A percentile compares a stretch with the other conserved stretches of the same genome.
These are phyloP conservation scores for Alnus glutinosa DNA, from an alignment of 306 rosid species.

Conservation along the genomic window DNA sequence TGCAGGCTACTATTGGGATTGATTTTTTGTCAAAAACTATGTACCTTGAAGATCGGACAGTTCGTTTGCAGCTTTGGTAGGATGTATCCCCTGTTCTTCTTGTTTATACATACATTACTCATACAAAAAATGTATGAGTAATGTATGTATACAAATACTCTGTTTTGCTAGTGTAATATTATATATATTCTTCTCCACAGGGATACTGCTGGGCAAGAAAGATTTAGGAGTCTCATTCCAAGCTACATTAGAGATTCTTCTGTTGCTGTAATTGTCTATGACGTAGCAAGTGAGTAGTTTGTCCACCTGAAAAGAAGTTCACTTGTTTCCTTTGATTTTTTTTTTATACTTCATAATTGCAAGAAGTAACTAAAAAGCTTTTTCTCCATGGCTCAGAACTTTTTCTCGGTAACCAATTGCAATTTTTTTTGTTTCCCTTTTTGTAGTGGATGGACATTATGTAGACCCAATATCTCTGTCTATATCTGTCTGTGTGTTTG, in stretches of 20 bases:
- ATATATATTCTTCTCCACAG: slow-evolving; percentile 43
- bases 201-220: slow-evolving; percentile 99
- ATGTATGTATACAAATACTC: background rate
- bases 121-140: background rate
- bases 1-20: slow-evolving; percentile 97
- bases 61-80: slow-evolving; percentile 98
- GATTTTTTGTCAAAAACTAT: slow-evolving; percentile 96
- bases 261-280: slow-evolving; percentile 91
- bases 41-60: slow-evolving; percentile 99
- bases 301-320: background rate
- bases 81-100: slow-evolving; percentile 30
- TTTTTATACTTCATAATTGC: background rate
- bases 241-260: slow-evolving; percentile 99
- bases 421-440: background rate
- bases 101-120: slow-evolving; percentile 1
- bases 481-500: background rate
- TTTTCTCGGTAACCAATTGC: background rate
- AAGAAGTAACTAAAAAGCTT: background rate
- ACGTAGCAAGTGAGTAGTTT: slow-evolving; percentile 77
- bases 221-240: slow-evolving; percentile 98
- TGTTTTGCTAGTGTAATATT: background rate
- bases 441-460: background rate
- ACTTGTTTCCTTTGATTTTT: background rate
- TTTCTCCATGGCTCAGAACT: background rate
- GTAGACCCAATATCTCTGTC: background rate